These are phyloP conservation scores for Lentinula edodes DNA, from an alignment of 768 basidiomycete genomes.

Conservation along the genomic window DNA sequence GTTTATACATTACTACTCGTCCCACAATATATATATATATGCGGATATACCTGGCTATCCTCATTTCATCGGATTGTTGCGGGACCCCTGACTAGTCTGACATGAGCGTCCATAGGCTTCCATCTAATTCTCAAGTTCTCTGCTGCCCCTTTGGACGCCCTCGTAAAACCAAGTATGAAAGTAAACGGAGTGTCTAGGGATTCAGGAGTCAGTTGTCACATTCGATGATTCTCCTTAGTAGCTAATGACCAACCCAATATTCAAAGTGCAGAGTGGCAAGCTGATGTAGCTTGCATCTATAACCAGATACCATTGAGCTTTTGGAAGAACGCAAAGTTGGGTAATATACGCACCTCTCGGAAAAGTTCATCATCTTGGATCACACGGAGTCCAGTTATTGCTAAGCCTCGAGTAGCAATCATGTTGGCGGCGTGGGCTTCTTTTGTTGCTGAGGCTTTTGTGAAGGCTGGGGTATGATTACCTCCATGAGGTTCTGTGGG, in stretches of 20 bases:
- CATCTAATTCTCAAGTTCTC: too few relatives aligned
- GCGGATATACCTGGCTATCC: not conserved
- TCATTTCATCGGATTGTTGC: not conserved
- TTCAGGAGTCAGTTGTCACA: too few relatives aligned
- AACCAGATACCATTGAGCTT: not conserved
- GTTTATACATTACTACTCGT: not conserved
- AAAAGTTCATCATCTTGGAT: slow-evolving; percentile 56
- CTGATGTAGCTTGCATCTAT: slow-evolving; percentile 2
- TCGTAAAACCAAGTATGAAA: too few relatives aligned
- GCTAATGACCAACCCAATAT: too few relatives aligned
- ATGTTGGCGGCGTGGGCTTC: slow-evolving; percentile 63
- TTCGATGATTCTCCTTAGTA: too few relatives aligned
- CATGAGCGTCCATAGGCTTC: too few relatives aligned
- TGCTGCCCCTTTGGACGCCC: too few relatives aligned
- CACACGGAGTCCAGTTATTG: slow-evolving; percentile 54
- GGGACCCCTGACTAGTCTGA: too few relatives aligned
- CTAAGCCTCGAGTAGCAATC: slow-evolving; percentile 52
- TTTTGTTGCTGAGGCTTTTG: slow-evolving; percentile 48
- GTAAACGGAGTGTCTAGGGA: too few relatives aligned
- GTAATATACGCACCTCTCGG: slow-evolving; percentile 33
- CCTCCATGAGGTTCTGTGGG: slow-evolving; percentile 65
- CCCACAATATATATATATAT: not conserved
- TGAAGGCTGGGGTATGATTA: slow-evolving; percentile 72
- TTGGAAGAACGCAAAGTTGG: not conserved
- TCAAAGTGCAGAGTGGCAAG: not conserved